Conservation (phyloP, 305 asterid species). For the Fraxinus angustifolia region DNA sequence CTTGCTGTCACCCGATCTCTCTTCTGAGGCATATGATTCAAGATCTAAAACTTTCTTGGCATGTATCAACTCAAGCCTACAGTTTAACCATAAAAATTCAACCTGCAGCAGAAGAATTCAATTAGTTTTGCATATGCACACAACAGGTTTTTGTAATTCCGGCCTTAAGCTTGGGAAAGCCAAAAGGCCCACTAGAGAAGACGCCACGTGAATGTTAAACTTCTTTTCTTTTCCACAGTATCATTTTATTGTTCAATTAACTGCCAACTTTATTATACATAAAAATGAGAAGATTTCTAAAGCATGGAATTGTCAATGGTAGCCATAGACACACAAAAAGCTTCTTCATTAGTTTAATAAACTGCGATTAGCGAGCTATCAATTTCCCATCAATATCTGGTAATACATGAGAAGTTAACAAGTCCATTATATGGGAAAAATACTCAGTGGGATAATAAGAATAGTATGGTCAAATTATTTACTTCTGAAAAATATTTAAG, state of each 20-base stretch:
- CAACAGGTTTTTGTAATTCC: neutral
- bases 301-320: neutral
- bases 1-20: constrained; percentile 21
- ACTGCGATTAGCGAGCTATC: neutral
- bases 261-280: neutral
- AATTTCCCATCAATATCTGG: constrained; percentile 6
- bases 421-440: neutral
- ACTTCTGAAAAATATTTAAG: neutral
- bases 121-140: constrained; percentile 20
- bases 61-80: constrained; percentile 50
- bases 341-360: constrained; percentile 1
- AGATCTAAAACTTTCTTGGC: constrained; percentile 44
- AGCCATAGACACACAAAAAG: neutral
- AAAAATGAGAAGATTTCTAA: constrained; percentile 1
- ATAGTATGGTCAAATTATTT: neutral
- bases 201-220: constrained; percentile 7
- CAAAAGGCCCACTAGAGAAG: constrained; percentile 5
- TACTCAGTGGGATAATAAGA: constrained; percentile 7
- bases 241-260: constrained; percentile 8
- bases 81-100: constrained; percentile 51
- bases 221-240: neutral
- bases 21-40: constrained; percentile 30
- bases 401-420: neutral
- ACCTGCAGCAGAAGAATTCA: constrained; percentile 54
- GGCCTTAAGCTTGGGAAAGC: neutral